A percentile compares a stretch with the other conserved stretches of the same genome.
phyloP scores from a whole-genome alignment of 1,284 basidiomycete species.

The Tylopilus sp. region DNA sequence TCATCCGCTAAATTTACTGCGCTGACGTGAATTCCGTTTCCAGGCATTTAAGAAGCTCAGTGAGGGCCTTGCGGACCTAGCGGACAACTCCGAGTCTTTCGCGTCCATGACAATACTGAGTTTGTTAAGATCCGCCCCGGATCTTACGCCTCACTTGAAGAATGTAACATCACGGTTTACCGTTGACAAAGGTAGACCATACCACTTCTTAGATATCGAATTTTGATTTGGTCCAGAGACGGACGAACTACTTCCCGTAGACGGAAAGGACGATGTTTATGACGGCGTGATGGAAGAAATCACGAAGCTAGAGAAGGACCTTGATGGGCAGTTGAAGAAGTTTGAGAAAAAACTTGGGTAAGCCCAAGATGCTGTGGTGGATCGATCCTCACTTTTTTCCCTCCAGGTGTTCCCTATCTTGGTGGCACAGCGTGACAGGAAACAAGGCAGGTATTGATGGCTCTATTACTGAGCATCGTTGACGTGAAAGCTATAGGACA shows the following conservation, averaged over 20 bases:
- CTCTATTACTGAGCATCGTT: background rate
- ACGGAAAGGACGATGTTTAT: constrained; percentile 82
- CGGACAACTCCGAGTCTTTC: constrained; percentile 67
- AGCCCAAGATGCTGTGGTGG: constrained; percentile 16
- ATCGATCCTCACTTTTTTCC: constrained; percentile 5
- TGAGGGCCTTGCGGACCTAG: constrained; percentile 61
- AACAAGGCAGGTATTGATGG: constrained; percentile 54
- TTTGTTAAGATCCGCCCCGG: constrained; percentile 77
- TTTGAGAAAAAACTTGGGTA: constrained; percentile 61
- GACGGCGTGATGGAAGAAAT: constrained; percentile 76
- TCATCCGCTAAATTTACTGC: background rate
- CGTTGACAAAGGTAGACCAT: constrained; percentile 54
- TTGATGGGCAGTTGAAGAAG: constrained; percentile 64
- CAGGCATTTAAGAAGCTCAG: constrained; percentile 78
- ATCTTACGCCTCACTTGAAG: constrained; percentile 66
- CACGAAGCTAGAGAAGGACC: constrained; percentile 57
- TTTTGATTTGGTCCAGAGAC: constrained; percentile 39
- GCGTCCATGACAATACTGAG: constrained; percentile 71
- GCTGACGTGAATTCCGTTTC: constrained; percentile 5
- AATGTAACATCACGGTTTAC: constrained; percentile 71
- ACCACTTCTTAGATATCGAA: constrained; percentile 8
- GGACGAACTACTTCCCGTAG: constrained; percentile 68
- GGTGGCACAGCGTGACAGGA: constrained; percentile 83
- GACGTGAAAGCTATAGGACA: constrained; percentile 55
- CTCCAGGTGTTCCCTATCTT: constrained; percentile 53